Evolutionary conservation across 306 rosid species (phyloP), one percentile per base, ranked within the genome.

Genomic region (Oemleria cerasiformis): DNA sequence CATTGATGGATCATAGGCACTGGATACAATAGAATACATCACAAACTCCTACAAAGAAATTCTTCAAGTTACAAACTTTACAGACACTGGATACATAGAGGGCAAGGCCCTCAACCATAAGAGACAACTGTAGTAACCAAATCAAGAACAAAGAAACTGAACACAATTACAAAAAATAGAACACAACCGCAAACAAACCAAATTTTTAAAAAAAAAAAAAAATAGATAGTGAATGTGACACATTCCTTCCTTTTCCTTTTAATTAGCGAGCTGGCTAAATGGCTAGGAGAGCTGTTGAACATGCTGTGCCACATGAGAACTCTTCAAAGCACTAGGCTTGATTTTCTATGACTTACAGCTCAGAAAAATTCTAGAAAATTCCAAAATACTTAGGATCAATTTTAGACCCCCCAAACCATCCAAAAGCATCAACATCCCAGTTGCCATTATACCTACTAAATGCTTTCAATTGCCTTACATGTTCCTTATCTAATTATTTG

Each of bases 251-350:
- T 84, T 30, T 30, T 30, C 36, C 36, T 30, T 30, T 30, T 30
- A 30, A 30, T 30, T 1, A 30, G 36, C 36, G 36, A 90, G 76
- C 86, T 83, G 80, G 97, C 88, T 62, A 95, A 84, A 84, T 95
- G 99, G 74, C 96, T 95, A 0, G 97, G 99, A 68, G 89, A 92
- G 78, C 81, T 85, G 83, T 92, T 95, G 88, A 95, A 95, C 97
- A 95, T 89, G 84, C 88, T 91, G 87, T 95, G 96, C 97, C 99
- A 95, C 96, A 95, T 88, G 82, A 84, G 91, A 56, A 97, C 99
- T 51, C 97, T 92, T 50, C 97, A 95, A 48, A 95, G 97, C 73
- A 95, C 99, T 90, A 85, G 36, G 36, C 36, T 30, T 30, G 36
- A 25, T 30, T 30, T 30, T 30, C 36, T 30, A 30, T 30, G 36